Percentiles rank a stretch among this genome's conserved stretches.
These are phyloP conservation scores for Fonsecaea erecta DNA, from an alignment of 2,329 filamentous ascomycete genomes.

Conservation along the genomic window DNA sequence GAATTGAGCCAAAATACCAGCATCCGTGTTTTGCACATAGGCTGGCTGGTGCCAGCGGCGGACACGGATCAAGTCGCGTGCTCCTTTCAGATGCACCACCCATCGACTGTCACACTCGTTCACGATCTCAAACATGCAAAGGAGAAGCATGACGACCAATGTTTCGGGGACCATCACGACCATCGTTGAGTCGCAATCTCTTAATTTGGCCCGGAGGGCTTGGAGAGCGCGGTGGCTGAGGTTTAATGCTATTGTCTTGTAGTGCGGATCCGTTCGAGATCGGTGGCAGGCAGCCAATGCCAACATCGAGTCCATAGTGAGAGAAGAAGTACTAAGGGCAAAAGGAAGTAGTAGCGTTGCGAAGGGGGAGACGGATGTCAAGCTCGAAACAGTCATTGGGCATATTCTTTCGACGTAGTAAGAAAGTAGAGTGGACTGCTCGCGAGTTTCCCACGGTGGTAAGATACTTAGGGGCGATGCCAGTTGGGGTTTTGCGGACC, in stretches of 20 bases:
- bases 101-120: conserved; percentile 52
- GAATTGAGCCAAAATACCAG: conserved; percentile 10
- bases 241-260: conserved; percentile 15
- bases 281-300: conserved; percentile 26
- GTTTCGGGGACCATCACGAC: conserved; percentile 38
- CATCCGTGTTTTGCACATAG: background rate
- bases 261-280: conserved; percentile 11
- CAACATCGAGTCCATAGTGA: conserved; percentile 20
- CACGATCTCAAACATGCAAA: conserved; percentile 54
- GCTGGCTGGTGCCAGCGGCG: conserved; percentile 39
- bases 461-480: conserved; percentile 7
- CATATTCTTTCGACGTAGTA: conserved; percentile 24
- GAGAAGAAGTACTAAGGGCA: conserved; percentile 15
- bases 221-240: conserved; percentile 25
- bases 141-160: conserved; percentile 52
- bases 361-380: conserved; percentile 15
- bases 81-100: conserved; percentile 55
- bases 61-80: conserved; percentile 53
- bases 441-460: background rate
- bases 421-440: conserved; percentile 18
- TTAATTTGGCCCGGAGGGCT: conserved; percentile 41
- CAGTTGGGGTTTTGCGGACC: background rate
- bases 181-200: background rate
- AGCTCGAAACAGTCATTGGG: conserved; percentile 15
- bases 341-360: conserved; percentile 22